Conservation (phyloP, 2,329 filamentous ascomycete genomes). For the Xylaria multiplex region DNA sequence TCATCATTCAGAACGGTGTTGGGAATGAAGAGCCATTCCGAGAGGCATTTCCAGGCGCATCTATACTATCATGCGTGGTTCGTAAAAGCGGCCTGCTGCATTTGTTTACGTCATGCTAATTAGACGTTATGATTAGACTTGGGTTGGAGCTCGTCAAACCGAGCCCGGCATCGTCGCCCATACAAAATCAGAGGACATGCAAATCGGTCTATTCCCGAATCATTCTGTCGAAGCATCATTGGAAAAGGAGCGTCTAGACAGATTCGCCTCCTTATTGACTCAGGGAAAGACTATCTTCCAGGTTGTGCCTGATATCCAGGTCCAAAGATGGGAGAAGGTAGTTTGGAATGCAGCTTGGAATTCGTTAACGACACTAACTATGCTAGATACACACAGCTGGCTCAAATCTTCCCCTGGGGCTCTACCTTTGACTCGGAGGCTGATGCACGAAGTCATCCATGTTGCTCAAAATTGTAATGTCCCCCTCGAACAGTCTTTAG, state of each 20-base stretch:
- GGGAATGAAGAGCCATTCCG: constrained; percentile 67
- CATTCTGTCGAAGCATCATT: constrained; percentile 36
- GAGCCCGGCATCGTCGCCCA: constrained; percentile 61
- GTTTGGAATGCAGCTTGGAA: constrained; percentile 71
- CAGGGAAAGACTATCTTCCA: constrained; percentile 57
- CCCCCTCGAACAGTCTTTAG: constrained; percentile 57
- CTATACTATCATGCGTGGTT: constrained; percentile 66
- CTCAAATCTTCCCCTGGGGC: constrained; percentile 56
- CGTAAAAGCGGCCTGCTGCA: constrained; percentile 38
- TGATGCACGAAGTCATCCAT: constrained; percentile 64
- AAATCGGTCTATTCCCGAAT: constrained; percentile 64
- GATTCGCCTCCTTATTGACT: constrained; percentile 54
- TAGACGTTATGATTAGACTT: constrained; percentile 50
- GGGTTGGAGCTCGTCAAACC: constrained; percentile 63
- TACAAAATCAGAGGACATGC: constrained; percentile 62
- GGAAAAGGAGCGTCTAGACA: constrained; percentile 53
- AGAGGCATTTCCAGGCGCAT: constrained; percentile 58
- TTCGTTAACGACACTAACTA: constrained; percentile 65
- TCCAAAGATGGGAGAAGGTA: constrained; percentile 68
- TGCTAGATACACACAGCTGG: constrained; percentile 62
- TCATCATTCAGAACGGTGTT: constrained; percentile 71
- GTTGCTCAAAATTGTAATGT: constrained; percentile 65
- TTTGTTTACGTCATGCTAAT: constrained; percentile 1
- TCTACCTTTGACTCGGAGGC: constrained; percentile 60
- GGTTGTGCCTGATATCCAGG: constrained; percentile 65